Percentiles rank a stretch among this genome's conserved stretches.
Conservation (phyloP, 192 early-diverging fungal species). For the Podila epigama region DNA sequence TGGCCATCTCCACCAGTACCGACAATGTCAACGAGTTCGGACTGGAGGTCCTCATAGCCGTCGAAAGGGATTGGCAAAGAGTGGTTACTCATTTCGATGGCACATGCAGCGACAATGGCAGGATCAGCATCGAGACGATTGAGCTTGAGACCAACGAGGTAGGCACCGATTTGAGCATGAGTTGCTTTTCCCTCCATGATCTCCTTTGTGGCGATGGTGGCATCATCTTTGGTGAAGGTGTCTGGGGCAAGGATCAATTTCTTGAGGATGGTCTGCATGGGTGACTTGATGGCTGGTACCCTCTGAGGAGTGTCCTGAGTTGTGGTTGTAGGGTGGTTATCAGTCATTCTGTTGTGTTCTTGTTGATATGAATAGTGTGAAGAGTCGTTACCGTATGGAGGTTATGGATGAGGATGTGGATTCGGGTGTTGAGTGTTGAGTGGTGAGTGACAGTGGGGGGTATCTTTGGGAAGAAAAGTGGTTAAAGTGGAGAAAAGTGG, state of each 20-base stretch:
- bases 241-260: constrained; percentile 68
- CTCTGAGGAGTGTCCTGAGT: constrained; percentile 4
- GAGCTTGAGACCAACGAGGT: constrained; percentile 81
- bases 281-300: constrained; percentile 33
- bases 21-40: constrained; percentile 85
- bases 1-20: constrained; percentile 99
- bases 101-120: constrained; percentile 80
- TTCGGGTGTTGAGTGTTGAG: not conserved
- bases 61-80: constrained; percentile 67
- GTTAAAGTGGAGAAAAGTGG: not conserved
- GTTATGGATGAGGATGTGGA: not conserved
- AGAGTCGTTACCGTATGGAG: not conserved
- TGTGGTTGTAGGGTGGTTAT: not conserved
- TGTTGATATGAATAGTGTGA: not conserved
- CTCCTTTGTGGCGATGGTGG: constrained; percentile 62
- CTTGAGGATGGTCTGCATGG: constrained; percentile 67
- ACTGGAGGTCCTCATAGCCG: constrained; percentile 49
- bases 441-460: not conserved
- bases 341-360: not conserved
- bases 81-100: constrained; percentile 73
- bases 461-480: not conserved
- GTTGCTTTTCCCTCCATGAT: constrained; percentile 85
- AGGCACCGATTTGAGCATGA: constrained; percentile 87
- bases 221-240: constrained; percentile 65
- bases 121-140: constrained; percentile 76